Conservation (phyloP, 1,139 yeast genomes). For the Taphrina pruni region DNA sequence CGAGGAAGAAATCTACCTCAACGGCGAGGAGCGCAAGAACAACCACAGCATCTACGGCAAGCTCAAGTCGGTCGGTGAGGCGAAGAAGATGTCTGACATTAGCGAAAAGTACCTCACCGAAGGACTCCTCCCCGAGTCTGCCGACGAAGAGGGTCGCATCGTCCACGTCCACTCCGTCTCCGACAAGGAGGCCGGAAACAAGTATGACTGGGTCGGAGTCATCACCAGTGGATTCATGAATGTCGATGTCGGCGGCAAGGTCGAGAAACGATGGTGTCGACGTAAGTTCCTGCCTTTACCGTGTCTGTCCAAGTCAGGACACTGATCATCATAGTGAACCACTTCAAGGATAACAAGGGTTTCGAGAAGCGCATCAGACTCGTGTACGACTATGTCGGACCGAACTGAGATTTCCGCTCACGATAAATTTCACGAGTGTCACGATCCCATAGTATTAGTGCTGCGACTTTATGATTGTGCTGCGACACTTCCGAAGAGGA, state of each 20-base stretch:
- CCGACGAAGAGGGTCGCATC: conserved; percentile 23
- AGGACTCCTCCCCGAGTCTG: conserved; percentile 19
- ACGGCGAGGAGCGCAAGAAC: conserved; percentile 17
- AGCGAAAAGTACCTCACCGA: conserved; percentile 27
- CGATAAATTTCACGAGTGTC: too few species aligned
- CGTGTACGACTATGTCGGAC: conserved; percentile 35
- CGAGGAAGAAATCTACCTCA: conserved; percentile 24
- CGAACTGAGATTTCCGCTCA: background rate
- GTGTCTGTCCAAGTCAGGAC: background rate
- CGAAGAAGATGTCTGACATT: conserved; percentile 28
- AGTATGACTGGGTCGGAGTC: conserved; percentile 28
- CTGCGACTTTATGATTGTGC: too few species aligned
- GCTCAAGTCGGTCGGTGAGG: conserved; percentile 10
- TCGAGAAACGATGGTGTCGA: conserved; percentile 34
- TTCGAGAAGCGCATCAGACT: conserved; percentile 23
- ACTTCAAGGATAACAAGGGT: conserved; percentile 33
- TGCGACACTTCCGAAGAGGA: too few species aligned
- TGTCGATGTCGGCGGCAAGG: conserved; percentile 30
- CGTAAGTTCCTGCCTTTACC: conserved; percentile 2
- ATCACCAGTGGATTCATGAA: conserved; percentile 33
- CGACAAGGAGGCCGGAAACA: conserved; percentile 33
- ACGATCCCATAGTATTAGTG: too few species aligned
- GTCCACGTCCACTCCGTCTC: conserved; percentile 29
- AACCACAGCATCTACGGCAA: conserved; percentile 35
- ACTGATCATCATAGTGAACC: conserved; percentile 16